phyloP scores from a whole-genome alignment of 2,329 filamentous ascomycete species.

The Alternaria ethzedia region DNA sequence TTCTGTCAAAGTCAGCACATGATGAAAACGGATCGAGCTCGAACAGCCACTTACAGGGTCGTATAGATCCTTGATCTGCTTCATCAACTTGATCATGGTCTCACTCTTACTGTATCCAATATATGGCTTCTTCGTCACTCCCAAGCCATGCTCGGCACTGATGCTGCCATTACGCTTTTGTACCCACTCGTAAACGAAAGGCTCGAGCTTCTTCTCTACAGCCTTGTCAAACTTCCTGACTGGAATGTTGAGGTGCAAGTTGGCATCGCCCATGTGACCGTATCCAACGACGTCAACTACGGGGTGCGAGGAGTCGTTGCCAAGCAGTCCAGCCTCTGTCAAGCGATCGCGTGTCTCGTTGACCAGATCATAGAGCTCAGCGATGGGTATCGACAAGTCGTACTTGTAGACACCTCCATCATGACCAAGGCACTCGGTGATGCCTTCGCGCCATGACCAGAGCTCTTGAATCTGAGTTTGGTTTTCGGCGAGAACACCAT shows the following conservation, averaged over 20 bases:
- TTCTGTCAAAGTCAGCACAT: slow-evolving; percentile 64
- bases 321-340: slow-evolving; percentile 73
- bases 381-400: slow-evolving; percentile 90
- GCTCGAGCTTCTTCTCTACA: slow-evolving; percentile 87
- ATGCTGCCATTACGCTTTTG: slow-evolving; percentile 87
- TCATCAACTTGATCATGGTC: slow-evolving; percentile 89
- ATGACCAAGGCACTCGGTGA: slow-evolving; percentile 86
- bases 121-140: slow-evolving; percentile 93
- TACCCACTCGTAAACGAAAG: slow-evolving; percentile 98
- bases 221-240: slow-evolving; percentile 82
- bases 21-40: background rate
- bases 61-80: slow-evolving; percentile 90
- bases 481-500: slow-evolving; percentile 91
- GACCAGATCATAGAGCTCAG: slow-evolving; percentile 86
- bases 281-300: slow-evolving; percentile 94
- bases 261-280: slow-evolving; percentile 97
- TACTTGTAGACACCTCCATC: slow-evolving; percentile 98
- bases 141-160: slow-evolving; percentile 93
- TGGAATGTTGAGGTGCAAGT: slow-evolving; percentile 90
- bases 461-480: slow-evolving; percentile 85
- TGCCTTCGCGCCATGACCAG: slow-evolving; percentile 93
- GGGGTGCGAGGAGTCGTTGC: slow-evolving; percentile 74
- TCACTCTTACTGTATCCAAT: slow-evolving; percentile 91
- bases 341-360: slow-evolving; percentile 81
- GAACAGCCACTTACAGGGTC: slow-evolving; percentile 76